Evolutionary conservation across 495 filamentous ascomycete genomes (phyloP).

Genomic region (Daldinia decipiens): DNA sequence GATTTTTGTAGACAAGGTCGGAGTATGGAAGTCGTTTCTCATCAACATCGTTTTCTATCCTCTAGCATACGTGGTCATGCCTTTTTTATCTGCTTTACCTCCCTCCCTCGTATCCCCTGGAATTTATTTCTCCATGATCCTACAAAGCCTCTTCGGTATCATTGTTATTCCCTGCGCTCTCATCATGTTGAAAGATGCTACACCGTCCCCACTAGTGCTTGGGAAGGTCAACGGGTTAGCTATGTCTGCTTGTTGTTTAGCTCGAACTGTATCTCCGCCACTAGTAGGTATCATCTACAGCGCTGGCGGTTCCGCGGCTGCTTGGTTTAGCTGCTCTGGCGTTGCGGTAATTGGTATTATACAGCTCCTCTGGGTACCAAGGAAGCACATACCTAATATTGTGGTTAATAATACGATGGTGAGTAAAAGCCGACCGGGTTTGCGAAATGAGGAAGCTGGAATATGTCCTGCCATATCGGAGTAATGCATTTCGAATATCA

Average conservation of each 20-base stretch:
- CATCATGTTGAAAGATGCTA: conserved; percentile 77
- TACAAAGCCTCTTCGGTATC: conserved; percentile 76
- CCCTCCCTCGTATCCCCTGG: conserved; percentile 60
- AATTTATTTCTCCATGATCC: conserved; percentile 69
- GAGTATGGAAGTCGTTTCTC: conserved; percentile 73
- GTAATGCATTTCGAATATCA: not conserved
- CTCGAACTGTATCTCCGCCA: conserved; percentile 73
- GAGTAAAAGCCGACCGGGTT: conserved; percentile 10
- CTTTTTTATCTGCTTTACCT: conserved; percentile 69
- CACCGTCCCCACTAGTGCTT: conserved; percentile 66
- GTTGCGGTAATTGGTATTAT: conserved; percentile 69
- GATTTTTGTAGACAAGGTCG: conserved; percentile 67
- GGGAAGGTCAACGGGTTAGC: conserved; percentile 79
- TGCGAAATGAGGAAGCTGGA: conserved; percentile 7
- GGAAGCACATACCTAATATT: conserved; percentile 40
- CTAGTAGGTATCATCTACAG: conserved; percentile 74
- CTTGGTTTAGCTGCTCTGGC: conserved; percentile 73
- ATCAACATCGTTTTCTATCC: conserved; percentile 72
- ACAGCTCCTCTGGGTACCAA: conserved; percentile 69
- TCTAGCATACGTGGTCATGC: conserved; percentile 74
- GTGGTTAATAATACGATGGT: conserved; percentile 13
- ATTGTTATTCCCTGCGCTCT: conserved; percentile 74
- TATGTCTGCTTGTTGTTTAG: conserved; percentile 72
- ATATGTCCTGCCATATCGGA: not conserved
- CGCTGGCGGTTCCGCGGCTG: conserved; percentile 66